Evolutionary conservation across 805 yeast species (phyloP).

Genomic region (Saturnispora hagleri): DNA sequence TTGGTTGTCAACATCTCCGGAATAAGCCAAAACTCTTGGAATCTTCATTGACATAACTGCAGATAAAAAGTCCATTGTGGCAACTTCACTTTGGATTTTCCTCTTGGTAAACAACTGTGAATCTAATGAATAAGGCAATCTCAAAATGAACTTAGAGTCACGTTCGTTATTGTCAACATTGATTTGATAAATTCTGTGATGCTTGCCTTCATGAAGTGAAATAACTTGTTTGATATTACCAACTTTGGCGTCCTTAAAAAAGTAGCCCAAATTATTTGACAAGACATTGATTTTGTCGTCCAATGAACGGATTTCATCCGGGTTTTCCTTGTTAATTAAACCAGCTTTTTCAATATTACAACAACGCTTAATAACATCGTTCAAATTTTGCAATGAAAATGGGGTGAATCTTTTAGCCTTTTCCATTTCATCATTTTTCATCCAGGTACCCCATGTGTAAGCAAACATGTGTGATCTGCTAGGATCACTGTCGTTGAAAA

Average conservation of each 20-base stretch:
- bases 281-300: conserved; percentile 15
- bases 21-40: conserved; percentile 67
- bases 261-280: conserved; percentile 14
- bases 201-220: conserved; percentile 90
- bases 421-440: conserved; percentile 66
- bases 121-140: conserved; percentile 78
- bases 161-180: conserved; percentile 29
- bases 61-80: conserved; percentile 77
- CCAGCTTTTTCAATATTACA: conserved; percentile 5
- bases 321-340: conserved; percentile 25
- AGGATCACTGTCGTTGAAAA: conserved; percentile 13
- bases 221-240: conserved; percentile 57
- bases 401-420: conserved; percentile 68
- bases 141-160: conserved; percentile 47
- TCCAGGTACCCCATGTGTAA: conserved; percentile 95
- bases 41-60: conserved; percentile 57
- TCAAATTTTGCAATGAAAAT: conserved; percentile 74
- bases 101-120: conserved; percentile 55
- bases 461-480: conserved; percentile 45
- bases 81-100: conserved; percentile 81
- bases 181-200: conserved; percentile 76
- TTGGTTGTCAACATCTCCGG: conserved; percentile 51
- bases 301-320: conserved; percentile 30
- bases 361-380: conserved; percentile 21
- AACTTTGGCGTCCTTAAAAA: conserved; percentile 13